Evolutionary conservation across 2,329 filamentous ascomycete species (phyloP).

Genomic region (Pyrenophora seminiperda): DNA sequence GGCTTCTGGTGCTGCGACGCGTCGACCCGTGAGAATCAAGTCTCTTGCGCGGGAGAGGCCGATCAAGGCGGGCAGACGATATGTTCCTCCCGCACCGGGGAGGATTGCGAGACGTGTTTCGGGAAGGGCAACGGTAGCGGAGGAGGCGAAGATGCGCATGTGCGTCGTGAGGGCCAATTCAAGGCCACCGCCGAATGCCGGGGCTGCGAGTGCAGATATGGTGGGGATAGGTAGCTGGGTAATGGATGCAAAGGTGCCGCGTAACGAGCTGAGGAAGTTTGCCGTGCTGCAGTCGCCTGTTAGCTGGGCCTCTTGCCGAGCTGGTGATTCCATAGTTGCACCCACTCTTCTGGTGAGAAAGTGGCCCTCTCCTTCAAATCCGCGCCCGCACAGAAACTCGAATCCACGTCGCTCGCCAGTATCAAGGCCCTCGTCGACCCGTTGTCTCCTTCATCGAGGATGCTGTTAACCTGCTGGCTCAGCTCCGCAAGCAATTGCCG

Average conservation of each 20-base stretch:
- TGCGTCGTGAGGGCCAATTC: conserved; percentile 90
- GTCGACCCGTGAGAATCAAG: conserved; percentile 85
- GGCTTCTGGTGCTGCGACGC: conserved; percentile 80
- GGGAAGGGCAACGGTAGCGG: conserved; percentile 78
- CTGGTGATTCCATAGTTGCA: not conserved
- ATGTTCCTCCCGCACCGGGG: conserved; percentile 91
- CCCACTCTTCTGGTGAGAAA: conserved; percentile 79
- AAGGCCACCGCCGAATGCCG: conserved; percentile 89
- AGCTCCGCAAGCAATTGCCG: conserved; percentile 74
- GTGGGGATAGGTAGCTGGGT: conserved; percentile 82
- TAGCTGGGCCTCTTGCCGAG: conserved; percentile 5
- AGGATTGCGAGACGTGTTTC: conserved; percentile 94
- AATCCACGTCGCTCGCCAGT: conserved; percentile 81
- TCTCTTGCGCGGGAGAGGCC: conserved; percentile 83
- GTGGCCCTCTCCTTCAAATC: conserved; percentile 86
- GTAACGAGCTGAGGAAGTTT: conserved; percentile 77
- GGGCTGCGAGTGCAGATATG: conserved; percentile 82
- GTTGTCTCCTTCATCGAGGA: conserved; percentile 64
- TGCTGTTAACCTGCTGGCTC: conserved; percentile 70
- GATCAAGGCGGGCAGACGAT: conserved; percentile 80
- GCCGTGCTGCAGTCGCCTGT: conserved; percentile 64
- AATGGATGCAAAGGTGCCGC: conserved; percentile 74
- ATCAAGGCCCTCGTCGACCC: conserved; percentile 78
- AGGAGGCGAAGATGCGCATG: conserved; percentile 83
- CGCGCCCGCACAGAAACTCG: conserved; percentile 90